Evolutionary conservation across 2,329 filamentous ascomycete genomes (phyloP), one percentile per base, ranked within the genome.

Genomic region (Aphanoascus verrucosus): DNA sequence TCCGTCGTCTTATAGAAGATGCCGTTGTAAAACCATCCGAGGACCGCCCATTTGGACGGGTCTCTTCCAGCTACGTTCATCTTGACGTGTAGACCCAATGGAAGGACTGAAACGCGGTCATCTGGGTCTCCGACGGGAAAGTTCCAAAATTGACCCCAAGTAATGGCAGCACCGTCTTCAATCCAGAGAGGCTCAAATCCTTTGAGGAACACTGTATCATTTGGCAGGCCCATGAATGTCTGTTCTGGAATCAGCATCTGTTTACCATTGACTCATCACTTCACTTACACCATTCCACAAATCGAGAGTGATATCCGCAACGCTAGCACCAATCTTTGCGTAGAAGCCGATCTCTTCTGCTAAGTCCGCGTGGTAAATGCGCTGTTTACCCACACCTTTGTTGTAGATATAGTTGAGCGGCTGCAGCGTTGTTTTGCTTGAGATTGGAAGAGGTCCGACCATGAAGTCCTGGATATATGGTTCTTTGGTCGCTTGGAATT

Each of bases 381-480:
- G 60, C 32, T 59, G 58, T n/a, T 57, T 58, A 11, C 54, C 56
- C 46, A 62, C 66, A 1, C 70, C 70, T 4, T 72, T 72, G n/a
- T 73, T 75, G 63, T 70, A 73, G 15, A 67, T 63, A 59, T 73
- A 74, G 49, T 71, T 68, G 9, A 75, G 62, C 43, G 68, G 67
- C 50, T 68, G 58, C 23, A 72, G 62, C 14, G 58, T 68, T 4
- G 72, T 74, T 15, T 66, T 57, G 17, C 59, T 50, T 6, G 61
- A 63, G 2, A 76, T 65, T 1, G 75, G 76, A 2, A 78, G 65
- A 1, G 76, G 75, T 0, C 75, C 74, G 28, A 77, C 68, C 66
- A 74, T 73, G 57, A 72, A 76, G 57, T 77, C 74, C 53, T 75
- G 70, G 4, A 70, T 72, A 28, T 72, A 67, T 1, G 74, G 73